These are phyloP conservation scores for Leishmania arabica DNA, from an alignment of 208 protist genomes.

Conservation along the genomic window DNA sequence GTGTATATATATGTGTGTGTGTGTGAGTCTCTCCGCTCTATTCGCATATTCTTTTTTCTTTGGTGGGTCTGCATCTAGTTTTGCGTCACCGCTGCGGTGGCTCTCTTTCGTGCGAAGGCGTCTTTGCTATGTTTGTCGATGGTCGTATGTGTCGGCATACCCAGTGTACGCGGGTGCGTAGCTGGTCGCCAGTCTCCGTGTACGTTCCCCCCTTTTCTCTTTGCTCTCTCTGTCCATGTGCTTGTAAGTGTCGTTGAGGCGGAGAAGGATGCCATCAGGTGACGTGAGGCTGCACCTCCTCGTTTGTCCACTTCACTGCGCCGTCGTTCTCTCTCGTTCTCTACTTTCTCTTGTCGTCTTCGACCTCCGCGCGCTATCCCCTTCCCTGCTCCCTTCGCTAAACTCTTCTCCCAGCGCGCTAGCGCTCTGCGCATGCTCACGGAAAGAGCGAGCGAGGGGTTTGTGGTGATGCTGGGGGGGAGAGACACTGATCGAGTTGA, in stretches of 20 bases:
- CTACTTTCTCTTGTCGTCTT: neutral
- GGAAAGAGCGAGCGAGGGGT: neutral
- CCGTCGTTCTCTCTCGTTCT: neutral
- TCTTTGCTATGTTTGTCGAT: neutral
- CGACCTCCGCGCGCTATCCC: neutral
- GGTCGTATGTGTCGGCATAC: neutral
- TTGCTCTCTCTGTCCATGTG: neutral
- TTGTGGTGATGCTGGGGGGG: neutral
- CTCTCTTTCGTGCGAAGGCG: neutral
- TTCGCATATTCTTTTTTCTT: neutral
- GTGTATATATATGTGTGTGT: neutral
- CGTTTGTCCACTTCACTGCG: neutral
- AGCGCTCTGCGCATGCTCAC: neutral
- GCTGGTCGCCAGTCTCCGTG: neutral
- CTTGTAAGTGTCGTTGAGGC: neutral
- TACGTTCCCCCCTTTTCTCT: neutral
- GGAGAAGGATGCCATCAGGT: neutral
- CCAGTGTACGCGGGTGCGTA: neutral
- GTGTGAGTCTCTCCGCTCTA: neutral
- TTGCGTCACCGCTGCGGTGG: neutral
- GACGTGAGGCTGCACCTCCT: neutral
- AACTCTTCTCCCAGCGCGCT: neutral
- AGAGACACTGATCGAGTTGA: neutral
- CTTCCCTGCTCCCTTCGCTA: neutral
- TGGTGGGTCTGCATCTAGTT: neutral